Percentiles rank a stretch among this genome's conserved stretches.
Evolutionary conservation across 2,329 filamentous ascomycete species (phyloP).

Genomic region (Microascus cirrosus): DNA sequence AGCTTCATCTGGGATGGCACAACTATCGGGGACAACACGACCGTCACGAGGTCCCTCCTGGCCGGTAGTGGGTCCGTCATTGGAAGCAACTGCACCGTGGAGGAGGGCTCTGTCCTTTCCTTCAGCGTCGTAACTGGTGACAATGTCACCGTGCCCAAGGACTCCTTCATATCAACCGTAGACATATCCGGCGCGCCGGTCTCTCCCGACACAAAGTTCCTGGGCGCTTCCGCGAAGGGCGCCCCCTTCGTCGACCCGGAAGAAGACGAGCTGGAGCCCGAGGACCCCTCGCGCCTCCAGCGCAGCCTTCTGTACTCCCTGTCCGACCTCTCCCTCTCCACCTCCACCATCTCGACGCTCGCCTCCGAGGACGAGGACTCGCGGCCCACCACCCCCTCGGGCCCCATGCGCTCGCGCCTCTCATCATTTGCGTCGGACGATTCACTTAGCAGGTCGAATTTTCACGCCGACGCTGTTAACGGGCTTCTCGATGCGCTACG

Average conservation of each 20-base stretch:
- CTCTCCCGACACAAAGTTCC: slow-evolving; percentile 28
- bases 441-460: slow-evolving; percentile 51
- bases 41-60: slow-evolving; percentile 62
- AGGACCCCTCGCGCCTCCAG: slow-evolving; percentile 40
- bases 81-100: slow-evolving; percentile 58
- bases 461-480: slow-evolving; percentile 78
- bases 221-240: slow-evolving; percentile 40
- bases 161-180: slow-evolving; percentile 21
- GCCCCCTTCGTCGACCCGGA: slow-evolving; percentile 33
- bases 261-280: slow-evolving; percentile 36
- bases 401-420: slow-evolving; percentile 42
- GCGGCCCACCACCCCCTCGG: slow-evolving; percentile 13
- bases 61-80: slow-evolving; percentile 56
- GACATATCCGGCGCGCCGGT: slow-evolving; percentile 23
- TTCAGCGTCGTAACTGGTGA: slow-evolving; percentile 65
- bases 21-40: slow-evolving; percentile 62
- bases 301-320: slow-evolving; percentile 44
- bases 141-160: slow-evolving; percentile 31
- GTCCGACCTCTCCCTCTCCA: slow-evolving; percentile 39
- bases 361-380: slow-evolving; percentile 54
- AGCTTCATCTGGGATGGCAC: slow-evolving; percentile 85
- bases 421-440: slow-evolving; percentile 65
- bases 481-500: slow-evolving; percentile 81
- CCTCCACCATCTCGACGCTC: slow-evolving; percentile 44
- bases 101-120: slow-evolving; percentile 66